Evolutionary conservation across 2,329 filamentous ascomycete genomes (phyloP), one percentile per base, ranked within the genome.

Genomic region (Laburnicola sp.): DNA sequence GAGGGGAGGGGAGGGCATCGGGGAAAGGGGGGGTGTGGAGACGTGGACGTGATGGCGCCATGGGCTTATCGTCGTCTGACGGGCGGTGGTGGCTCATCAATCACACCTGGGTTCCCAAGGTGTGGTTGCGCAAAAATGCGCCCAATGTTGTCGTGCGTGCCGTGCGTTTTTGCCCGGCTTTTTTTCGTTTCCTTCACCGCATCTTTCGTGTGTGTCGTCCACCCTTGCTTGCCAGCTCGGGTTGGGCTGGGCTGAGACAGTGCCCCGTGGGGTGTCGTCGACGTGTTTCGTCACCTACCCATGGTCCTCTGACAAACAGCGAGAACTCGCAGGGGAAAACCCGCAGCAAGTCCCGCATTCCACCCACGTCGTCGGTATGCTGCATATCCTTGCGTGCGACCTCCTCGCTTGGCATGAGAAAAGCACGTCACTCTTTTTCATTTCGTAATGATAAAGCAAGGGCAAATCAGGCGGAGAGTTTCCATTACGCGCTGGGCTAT

Each of bases 371-470:
- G 16, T 38, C 34, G 43, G 43, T 35, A 31, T 30, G 38, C 30
- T 45, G 32, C 43, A 37, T 30, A 49, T 45, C 45, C 54, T 37
- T 60, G 48, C 53, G 51, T 58, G 50, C 54, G 50, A 58, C 59
- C 57, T 57, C 66, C 62, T 63, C 66, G 66, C 58, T 61, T 53
- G 62, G 56, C 58, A 56, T 54, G 39, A 16, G 16, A 26, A 50
- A 56, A 72, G 68, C 68, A 71, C 68, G 66, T 72, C 68, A 72
- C 63, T 32, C 45, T 54, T 62, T 64, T 60, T 48, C 51, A 60
- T 68, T 57, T 67, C 69, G 65, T 70, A 72, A 70, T 68, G 51
- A 43, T 27, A 53, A 54, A 35, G 35, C 42, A 52, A 57, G 40
- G 57, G 49, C 60, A 58, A 63, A 51, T 53, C 52, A 52, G 56